Conservation (phyloP, 176 grass and related monocot species). For the Avena insularis region DNA sequence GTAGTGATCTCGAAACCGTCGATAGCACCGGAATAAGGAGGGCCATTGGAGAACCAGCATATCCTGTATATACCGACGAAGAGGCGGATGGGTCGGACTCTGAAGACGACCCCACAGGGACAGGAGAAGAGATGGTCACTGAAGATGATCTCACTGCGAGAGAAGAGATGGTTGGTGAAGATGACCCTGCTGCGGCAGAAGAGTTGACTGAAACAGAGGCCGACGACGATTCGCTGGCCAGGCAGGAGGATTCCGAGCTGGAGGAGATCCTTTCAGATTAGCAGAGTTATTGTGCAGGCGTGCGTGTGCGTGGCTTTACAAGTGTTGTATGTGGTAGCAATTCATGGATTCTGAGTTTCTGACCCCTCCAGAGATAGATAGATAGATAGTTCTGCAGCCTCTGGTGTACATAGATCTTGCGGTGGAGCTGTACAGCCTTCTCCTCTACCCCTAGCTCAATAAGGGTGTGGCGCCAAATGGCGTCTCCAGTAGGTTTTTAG, state of each 20-base stretch:
- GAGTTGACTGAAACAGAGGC: no score
- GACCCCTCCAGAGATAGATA: constrained; percentile 12
- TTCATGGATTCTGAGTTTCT: constrained; percentile 8
- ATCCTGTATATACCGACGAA: constrained; percentile 52
- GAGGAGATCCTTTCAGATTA: no score
- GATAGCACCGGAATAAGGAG: constrained; percentile 18
- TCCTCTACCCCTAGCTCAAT: neutral
- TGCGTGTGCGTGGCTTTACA: neutral
- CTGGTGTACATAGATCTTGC: constrained; percentile 48
- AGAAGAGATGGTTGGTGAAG: constrained; percentile 44
- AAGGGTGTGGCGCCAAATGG: constrained; percentile 14
- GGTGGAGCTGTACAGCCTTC: constrained; percentile 39
- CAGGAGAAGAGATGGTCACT: constrained; percentile 11
- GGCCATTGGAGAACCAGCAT: constrained; percentile 27
- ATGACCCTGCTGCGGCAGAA: constrained; percentile 33
- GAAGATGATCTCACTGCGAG: neutral
- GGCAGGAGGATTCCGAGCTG: no score
- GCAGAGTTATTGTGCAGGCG: no score
- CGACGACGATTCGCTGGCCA: no score
- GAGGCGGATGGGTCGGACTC: constrained; percentile 56
- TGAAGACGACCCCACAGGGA: constrained; percentile 50
- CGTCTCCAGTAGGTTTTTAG: neutral
- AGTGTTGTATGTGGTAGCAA: constrained; percentile 41
- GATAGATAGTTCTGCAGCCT: constrained; percentile 26
- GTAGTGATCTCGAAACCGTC: constrained; percentile 9